Conservation (phyloP, 768 basidiomycete species). For the Boletus sp. region DNA sequence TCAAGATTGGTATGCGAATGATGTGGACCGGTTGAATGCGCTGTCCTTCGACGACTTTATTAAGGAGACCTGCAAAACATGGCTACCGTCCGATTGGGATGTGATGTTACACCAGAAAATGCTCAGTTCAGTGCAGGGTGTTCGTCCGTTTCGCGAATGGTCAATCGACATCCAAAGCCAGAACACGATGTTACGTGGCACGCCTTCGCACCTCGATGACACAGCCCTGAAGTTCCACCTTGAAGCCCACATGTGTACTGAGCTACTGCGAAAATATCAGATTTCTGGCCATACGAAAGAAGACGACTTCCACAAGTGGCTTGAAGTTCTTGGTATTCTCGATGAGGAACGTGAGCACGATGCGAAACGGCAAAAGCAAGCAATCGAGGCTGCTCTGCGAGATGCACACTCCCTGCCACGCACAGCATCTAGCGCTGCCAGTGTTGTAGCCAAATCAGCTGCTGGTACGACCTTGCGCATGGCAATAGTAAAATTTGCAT, state of each 20-base stretch:
- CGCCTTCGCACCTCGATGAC: too few species aligned
- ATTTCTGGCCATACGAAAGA: neutral
- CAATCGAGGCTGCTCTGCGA: too few species aligned
- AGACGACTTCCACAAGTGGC: neutral
- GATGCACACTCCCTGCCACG: too few species aligned
- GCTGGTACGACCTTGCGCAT: too few species aligned
- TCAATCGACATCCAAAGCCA: too few species aligned
- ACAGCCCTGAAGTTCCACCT: too few species aligned
- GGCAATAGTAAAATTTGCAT: too few species aligned
- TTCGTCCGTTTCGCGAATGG: too few species aligned
- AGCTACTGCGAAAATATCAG: neutral
- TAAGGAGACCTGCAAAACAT: neutral
- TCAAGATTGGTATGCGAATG: slow-evolving; percentile 4
- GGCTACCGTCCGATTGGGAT: slow-evolving; percentile 12
- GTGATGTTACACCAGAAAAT: neutral
- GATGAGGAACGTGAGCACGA: neutral
- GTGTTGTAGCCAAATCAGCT: too few species aligned
- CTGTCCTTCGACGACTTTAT: slow-evolving; percentile 2
- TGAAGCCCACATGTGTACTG: slow-evolving; percentile 10
- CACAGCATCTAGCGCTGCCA: too few species aligned
- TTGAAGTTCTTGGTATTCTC: neutral
- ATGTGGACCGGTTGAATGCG: neutral
- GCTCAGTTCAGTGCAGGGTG: too few species aligned
- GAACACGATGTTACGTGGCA: too few species aligned
- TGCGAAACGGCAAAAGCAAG: neutral